phyloP scores from a whole-genome alignment of 768 basidiomycete species.

The Xanthoconium stramineum region DNA sequence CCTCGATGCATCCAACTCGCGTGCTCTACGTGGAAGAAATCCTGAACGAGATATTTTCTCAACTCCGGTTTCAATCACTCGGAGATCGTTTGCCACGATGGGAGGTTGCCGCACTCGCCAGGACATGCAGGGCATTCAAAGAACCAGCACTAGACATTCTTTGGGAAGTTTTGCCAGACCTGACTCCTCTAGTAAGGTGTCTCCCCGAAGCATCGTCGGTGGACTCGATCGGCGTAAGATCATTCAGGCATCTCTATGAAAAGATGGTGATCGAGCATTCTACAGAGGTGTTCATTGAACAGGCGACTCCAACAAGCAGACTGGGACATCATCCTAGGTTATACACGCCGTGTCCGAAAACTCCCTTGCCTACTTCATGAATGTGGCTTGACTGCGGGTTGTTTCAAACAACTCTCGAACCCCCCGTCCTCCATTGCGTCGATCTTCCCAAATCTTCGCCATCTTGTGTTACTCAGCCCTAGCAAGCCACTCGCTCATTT shows the following conservation, averaged over 20 bases:
- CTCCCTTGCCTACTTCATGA: neutral
- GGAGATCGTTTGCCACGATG: neutral
- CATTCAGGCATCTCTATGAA: neutral
- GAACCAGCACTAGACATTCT: conserved; percentile 6
- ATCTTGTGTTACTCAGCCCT: neutral
- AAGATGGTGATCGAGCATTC: no score
- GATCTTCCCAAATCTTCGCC: conserved; percentile 11
- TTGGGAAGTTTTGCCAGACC: conserved; percentile 3
- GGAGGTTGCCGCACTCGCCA: neutral
- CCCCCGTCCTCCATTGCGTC: neutral
- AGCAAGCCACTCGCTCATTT: neutral
- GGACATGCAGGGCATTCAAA: conserved; percentile 19
- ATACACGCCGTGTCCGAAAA: conserved; percentile 8
- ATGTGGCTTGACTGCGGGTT: neutral
- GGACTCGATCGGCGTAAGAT: conserved; percentile 1
- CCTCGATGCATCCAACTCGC: neutral
- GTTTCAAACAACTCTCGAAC: conserved; percentile 1
- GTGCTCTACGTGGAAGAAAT: neutral
- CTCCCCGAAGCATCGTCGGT: neutral
- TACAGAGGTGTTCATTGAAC: conserved; percentile 1
- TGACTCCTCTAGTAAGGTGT: conserved; percentile 12
- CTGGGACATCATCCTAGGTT: conserved; percentile 8
- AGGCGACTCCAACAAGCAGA: neutral
- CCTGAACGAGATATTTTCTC: neutral
- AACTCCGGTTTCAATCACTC: neutral